Conservation (phyloP, 352 stramenopile species). For the Globisporangium viniferum region DNA sequence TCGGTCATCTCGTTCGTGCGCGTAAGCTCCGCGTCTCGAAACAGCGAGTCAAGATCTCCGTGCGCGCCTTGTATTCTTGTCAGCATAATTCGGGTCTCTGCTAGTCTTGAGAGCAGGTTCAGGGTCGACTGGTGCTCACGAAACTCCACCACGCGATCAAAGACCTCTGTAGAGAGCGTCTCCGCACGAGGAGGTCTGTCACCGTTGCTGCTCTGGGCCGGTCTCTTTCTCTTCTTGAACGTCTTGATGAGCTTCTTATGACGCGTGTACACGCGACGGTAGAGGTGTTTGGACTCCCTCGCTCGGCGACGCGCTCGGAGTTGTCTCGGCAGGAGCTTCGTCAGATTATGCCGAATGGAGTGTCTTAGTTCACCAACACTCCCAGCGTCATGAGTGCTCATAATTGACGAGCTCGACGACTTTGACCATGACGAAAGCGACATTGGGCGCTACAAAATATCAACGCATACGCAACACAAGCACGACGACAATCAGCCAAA, state of each 20-base stretch:
- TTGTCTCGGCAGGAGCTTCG: neutral
- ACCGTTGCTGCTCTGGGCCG: neutral
- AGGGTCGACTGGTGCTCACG: neutral
- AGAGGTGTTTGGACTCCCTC: neutral
- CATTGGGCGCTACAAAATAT: neutral
- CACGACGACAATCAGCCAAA: too few species aligned
- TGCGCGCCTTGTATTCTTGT: neutral
- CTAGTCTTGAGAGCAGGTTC: neutral
- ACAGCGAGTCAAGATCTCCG: neutral
- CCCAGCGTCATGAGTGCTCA: neutral
- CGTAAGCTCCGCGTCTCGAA: neutral
- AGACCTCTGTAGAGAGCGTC: neutral
- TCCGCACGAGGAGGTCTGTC: neutral
- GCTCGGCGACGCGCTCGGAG: neutral
- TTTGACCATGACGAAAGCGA: neutral
- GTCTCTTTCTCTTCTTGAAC: neutral
- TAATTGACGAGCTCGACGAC: neutral
- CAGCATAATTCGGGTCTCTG: neutral
- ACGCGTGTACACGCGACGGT: neutral
- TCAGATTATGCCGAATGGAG: neutral
- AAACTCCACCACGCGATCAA: neutral
- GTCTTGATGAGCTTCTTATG: neutral
- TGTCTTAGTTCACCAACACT: neutral
- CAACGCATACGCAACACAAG: too few species aligned
- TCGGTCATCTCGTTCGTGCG: neutral